These are phyloP conservation scores for Ophiostoma sp. DNA, from an alignment of 2,329 filamentous ascomycete species.

Conservation along the genomic window DNA sequence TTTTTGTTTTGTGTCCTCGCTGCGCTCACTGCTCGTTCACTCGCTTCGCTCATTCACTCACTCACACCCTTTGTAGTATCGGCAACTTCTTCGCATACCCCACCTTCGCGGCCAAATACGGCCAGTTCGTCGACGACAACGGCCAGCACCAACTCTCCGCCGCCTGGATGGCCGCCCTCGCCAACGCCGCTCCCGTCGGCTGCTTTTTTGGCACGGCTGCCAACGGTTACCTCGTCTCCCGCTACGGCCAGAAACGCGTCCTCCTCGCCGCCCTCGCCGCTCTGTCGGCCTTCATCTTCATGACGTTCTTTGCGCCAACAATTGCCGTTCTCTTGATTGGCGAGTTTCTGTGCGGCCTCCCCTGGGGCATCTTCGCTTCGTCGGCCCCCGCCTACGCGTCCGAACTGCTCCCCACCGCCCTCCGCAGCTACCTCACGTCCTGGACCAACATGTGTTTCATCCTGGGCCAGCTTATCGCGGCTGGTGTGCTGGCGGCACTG, in stretches of 20 bases:
- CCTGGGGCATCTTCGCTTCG: constrained; percentile 38
- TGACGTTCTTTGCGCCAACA: constrained; percentile 48
- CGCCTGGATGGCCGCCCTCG: constrained; percentile 52
- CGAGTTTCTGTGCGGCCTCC: constrained; percentile 48
- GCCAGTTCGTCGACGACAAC: constrained; percentile 34
- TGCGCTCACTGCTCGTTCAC: background rate
- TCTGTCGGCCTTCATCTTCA: constrained; percentile 47
- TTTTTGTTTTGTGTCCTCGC: background rate
- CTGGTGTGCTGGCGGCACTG: constrained; percentile 44
- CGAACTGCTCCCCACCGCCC: constrained; percentile 38
- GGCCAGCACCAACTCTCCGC: constrained; percentile 45
- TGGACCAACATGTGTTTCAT: constrained; percentile 52
- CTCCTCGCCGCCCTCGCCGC: constrained; percentile 45
- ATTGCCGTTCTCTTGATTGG: constrained; percentile 43
- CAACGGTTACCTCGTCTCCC: constrained; percentile 50
- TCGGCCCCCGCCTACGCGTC: constrained; percentile 44
- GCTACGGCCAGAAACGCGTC: constrained; percentile 46
- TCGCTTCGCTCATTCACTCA: background rate
- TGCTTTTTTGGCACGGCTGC: constrained; percentile 51
- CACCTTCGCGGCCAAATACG: constrained; percentile 34
- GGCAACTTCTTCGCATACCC: constrained; percentile 33
- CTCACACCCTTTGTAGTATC: constrained; percentile 23
- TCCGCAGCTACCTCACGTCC: constrained; percentile 44
- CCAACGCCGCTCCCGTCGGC: constrained; percentile 42
- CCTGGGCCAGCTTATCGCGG: constrained; percentile 41